Evolutionary conservation across 2,329 filamentous ascomycete species (phyloP).

Genomic region (Colletotrichum echinochloae): DNA sequence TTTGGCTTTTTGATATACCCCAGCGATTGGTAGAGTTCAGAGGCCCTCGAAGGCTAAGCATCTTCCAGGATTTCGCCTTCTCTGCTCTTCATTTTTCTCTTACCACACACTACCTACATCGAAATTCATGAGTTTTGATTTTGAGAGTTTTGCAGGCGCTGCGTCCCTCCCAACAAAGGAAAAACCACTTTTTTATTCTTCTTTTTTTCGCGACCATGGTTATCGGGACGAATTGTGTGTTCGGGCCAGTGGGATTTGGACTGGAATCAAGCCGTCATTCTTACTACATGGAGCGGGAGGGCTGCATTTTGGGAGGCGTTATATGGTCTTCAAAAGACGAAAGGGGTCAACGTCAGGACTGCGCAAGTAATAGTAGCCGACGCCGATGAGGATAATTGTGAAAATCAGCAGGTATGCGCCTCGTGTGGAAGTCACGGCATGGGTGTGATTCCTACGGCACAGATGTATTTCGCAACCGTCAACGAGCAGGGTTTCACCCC

Average conservation of each 20-base stretch:
- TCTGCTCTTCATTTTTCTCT: background rate
- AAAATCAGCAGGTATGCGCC: too few relatives aligned
- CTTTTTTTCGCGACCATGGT: background rate
- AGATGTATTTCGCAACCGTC: background rate
- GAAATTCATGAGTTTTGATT: background rate
- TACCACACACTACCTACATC: background rate
- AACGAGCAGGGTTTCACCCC: background rate
- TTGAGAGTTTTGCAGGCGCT: background rate
- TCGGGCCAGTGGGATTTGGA: background rate
- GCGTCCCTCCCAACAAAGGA: too few relatives aligned
- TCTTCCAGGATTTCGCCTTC: background rate
- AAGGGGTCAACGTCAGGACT: slow-evolving; percentile 29
- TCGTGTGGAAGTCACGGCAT: background rate
- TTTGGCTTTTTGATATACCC: slow-evolving; percentile 38
- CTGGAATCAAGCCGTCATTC: background rate
- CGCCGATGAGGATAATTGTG: background rate
- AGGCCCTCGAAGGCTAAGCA: background rate
- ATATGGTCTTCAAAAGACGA: background rate
- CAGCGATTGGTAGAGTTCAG: slow-evolving; percentile 25
- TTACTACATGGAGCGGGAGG: background rate
- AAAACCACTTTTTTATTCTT: too few relatives aligned
- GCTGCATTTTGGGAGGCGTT: slow-evolving; percentile 15
- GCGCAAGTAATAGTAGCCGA: slow-evolving; percentile 34
- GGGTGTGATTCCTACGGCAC: background rate
- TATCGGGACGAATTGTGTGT: background rate